Evolutionary conservation across 164 flowering plant genomes (phyloP), one percentile per base, ranked within the genome.

Genomic region (Piper betle): DNA sequence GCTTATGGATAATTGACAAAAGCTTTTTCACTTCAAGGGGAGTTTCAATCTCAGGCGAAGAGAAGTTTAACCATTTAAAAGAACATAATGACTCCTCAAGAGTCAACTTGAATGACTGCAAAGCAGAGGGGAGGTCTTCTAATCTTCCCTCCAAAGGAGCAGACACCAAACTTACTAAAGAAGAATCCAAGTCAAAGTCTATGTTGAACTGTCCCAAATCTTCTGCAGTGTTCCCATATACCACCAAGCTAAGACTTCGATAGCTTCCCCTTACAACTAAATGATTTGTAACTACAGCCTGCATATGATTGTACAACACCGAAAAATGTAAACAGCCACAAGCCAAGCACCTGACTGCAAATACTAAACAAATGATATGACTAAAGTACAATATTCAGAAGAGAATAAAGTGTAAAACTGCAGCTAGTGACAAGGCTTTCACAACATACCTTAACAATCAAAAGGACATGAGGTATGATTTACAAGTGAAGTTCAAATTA

Each of bases 241-340:
- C 75, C 64, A 91, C 87, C 80, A 94, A 74, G 68, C 88, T 91
- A 62, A 94, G 85, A 68, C 97, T 94, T 59, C 97, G 95, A 60
- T 91, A 94, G 78, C 97, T 86, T 65, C 99, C 99, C 66, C 99
- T 78, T 46, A 94, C 87, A 66, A 91, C 95, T 70, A 94, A 73
- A 81, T 91, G 97, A 73, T 77, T 94, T 19, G 97, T 94, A 50
- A 94, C 93, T 59, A 87, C 82, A 63, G 96, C 97, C 99, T 94
- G 85, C 80, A 78, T 2, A 46, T 59, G 40, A 46, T 46, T 6
- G 15, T 46, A 46, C 3, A 46, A 46, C 50, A 46, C 10, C 10
- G 50, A 2, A 46, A 5, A 10, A 46, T 6, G 50, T 46, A 2
- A 46, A 9, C 10, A 2, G 10, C 50, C 12, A 46, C 3, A 46